Base-by-base conservation (phyloP, 495 filamentous ascomycete genomes). In the Geopyxis carbonaria region DNA sequence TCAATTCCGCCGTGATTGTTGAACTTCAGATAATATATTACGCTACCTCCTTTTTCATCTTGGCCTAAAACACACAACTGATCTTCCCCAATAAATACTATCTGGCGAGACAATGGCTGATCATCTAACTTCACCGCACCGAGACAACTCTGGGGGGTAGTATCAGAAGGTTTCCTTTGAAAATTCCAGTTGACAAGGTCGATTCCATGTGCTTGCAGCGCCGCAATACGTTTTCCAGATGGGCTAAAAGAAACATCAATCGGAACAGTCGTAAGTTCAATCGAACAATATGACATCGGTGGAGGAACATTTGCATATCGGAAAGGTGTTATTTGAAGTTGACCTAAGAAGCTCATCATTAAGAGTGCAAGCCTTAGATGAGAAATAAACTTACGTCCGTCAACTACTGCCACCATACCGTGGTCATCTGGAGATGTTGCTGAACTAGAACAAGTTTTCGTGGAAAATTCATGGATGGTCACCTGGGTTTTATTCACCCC, bases 261-360 rank as follows among this genome's bases (percentile, higher is more conserved):
- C 6, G 69, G 65, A 36, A 74, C 76, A 2, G 67, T 67, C 28
- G 67, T 64, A 21, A 82, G 52, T 16, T 61, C 45, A 33, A 94
- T 49, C 44, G 92, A 82, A 48, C 75, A 74, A 39, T 86, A 65
- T 11, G 86, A 72, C 83, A 94, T 93, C 22, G 89, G 89, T 24
- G 89, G 89, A 27, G 89, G 89, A 11, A 91, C 68, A 48, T 87
- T 93, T 28, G 82, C 76, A 33, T 75, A 63, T 43, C 80, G 66
- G 50, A 95, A 65, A 3, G 91, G 81, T 4, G 89, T 94, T 34
- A 95, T 57, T 53, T 91, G 91, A 39, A 94, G 64, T 15, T 49
- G 67, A 55, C 61, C 70, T 74, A 43, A n/a, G 7, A 34, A 34
- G 9, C 16, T 5, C 13, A 33, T 5, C 14, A 16, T 10, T 47